Evolutionary conservation across 2,329 filamentous ascomycete species (phyloP).

Genomic region (Aspergillus sp.): DNA sequence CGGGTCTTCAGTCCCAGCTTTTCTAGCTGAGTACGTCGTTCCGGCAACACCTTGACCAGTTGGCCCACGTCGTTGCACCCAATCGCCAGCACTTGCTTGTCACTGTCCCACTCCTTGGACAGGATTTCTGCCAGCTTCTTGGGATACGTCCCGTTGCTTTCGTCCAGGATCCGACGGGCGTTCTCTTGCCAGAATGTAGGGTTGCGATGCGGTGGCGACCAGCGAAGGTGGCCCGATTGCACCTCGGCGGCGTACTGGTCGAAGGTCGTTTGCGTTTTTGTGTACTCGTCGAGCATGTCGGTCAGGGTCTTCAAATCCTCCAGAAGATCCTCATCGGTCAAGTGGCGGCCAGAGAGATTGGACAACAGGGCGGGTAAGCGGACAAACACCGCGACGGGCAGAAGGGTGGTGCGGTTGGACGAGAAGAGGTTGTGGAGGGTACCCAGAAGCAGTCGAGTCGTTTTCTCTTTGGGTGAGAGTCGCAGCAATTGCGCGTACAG

Average conservation of each 20-base stretch:
- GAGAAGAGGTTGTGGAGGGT: constrained; percentile 83
- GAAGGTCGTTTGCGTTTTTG: constrained; percentile 59
- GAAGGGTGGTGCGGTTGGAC: constrained; percentile 57
- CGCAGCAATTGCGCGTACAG: constrained; percentile 89
- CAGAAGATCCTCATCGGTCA: constrained; percentile 42
- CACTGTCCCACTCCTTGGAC: constrained; percentile 72
- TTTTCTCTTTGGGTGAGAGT: constrained; percentile 95
- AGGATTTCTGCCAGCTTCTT: constrained; percentile 81
- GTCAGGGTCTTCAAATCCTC: constrained; percentile 43
- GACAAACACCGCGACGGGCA: constrained; percentile 79
- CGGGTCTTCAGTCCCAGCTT: constrained; percentile 75
- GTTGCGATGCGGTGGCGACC: constrained; percentile 86
- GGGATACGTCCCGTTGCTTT: constrained; percentile 68
- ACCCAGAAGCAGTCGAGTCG: constrained; percentile 79
- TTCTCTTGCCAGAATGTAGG: constrained; percentile 88
- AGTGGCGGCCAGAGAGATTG: constrained; percentile 47
- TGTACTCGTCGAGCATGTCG: constrained; percentile 77
- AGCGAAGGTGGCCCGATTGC: constrained; percentile 75
- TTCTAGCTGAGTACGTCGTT: constrained; percentile 71
- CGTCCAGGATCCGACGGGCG: constrained; percentile 74
- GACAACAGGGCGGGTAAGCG: constrained; percentile 60
- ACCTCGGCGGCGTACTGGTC: constrained; percentile 72
- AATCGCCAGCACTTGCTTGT: constrained; percentile 79
- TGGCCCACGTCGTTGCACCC: constrained; percentile 88
- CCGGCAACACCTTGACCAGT: constrained; percentile 80